Conservation (phyloP, 306 rosid species). For the Comarum palustre region DNA sequence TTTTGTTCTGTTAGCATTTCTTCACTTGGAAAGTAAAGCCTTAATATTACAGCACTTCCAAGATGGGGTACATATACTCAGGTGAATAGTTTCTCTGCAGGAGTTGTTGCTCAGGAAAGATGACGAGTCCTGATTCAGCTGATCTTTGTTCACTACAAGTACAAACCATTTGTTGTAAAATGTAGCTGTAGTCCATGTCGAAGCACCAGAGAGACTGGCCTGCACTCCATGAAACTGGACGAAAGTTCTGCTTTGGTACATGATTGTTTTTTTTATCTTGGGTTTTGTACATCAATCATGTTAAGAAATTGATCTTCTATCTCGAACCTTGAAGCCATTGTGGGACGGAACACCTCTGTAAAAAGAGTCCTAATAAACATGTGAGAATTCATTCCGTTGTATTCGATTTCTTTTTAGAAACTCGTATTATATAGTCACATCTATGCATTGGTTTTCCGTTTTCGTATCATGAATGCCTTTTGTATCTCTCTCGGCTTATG, state of each 20-base stretch:
- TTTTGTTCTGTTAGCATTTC: neutral
- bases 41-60: neutral
- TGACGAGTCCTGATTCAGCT: constrained; percentile 39
- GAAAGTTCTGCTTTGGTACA: constrained; percentile 1
- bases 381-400: neutral
- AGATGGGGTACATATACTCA: constrained; percentile 12
- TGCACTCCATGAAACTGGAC: constrained; percentile 10
- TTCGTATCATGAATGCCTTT: no score
- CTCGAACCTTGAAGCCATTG: constrained; percentile 7
- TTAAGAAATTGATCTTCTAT: constrained; percentile 3
- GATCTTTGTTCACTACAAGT: constrained; percentile 28
- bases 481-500: no score
- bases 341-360: constrained; percentile 10
- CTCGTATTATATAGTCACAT: no score
- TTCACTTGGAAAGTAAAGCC: neutral
- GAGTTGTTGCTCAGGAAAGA: constrained; percentile 61
- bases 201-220: neutral
- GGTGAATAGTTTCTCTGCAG: constrained; percentile 37
- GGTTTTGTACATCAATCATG: constrained; percentile 13
- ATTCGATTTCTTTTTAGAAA: neutral
- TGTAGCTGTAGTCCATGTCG: constrained; percentile 14
- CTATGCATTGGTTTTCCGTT: no score
- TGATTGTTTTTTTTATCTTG: neutral
- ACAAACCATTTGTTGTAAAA: constrained; percentile 24
- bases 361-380: neutral